Base-by-base conservation (phyloP, 345 rosid genomes). In the Microthlaspi erraticum region DNA sequence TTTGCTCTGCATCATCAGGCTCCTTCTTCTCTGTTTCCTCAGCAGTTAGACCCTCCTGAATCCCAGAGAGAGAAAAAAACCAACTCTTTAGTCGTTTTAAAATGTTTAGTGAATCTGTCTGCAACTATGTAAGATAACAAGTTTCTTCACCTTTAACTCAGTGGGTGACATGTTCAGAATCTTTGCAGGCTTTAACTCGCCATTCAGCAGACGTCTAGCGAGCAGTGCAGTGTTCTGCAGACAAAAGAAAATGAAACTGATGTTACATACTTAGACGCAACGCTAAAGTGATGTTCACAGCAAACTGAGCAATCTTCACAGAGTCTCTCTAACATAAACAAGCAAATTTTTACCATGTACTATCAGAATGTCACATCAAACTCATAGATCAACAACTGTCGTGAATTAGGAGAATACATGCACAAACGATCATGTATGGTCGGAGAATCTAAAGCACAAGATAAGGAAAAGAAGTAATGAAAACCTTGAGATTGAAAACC, bases 31-130 rank as follows among this genome's bases (percentile, higher is more conserved):
- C 81, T 6, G 82, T 89, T 80, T 92, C 98, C 78, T 90, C 99
- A 5, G 85, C 90, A 2, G 97, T 95, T 50, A 88, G 82, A 42
- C 98, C 99, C 80, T 87, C 97, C 99, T 95, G 80, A 12, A 80
- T 70, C 60, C 58, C 72, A 77, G 18, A 26, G 29, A 26, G n/a
- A n/a, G n/a, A n/a, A n/a, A 61, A 45, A 68, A 42, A 8, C 5
- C 2, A 33, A 48, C 7, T 26, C n/a, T 67, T 74, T 55, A 67
- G 33, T 74, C 19, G 19, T 65, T 37, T 41, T 17, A 32, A 34
- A 2, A 45, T 1, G 31, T 17, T 43, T 17, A 62, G 42, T 7
- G 74, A 29, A 73, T 68, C 39, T 52, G 50, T 55, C 13, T 58
- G 38, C 38, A 60, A 31, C 10, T 1, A 18, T 9, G 19, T 57